Evolutionary conservation across 1,284 basidiomycete genomes (phyloP).

Genomic region (Heliocybe sulcata): DNA sequence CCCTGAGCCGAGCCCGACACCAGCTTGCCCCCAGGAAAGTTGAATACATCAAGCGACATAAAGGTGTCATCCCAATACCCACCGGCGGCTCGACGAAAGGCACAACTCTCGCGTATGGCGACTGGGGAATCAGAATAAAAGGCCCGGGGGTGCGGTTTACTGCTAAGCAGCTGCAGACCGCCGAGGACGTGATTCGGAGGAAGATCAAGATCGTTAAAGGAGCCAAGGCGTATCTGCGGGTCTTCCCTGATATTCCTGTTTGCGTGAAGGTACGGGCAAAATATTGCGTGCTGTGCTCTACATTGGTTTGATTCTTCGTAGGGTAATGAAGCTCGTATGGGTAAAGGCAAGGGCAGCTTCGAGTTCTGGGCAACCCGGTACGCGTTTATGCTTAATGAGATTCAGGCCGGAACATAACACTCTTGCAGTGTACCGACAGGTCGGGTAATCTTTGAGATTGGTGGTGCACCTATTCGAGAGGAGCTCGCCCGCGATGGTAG

Average conservation of each 20-base stretch:
- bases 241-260: conserved; percentile 96
- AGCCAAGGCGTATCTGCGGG: conserved; percentile 79
- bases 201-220: conserved; percentile 93
- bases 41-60: conserved; percentile 83
- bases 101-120: conserved; percentile 87
- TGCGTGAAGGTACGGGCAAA: conserved; percentile 77
- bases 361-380: conserved; percentile 96
- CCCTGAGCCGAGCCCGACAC: conserved; percentile 18
- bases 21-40: conserved; percentile 80
- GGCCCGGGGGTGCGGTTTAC: conserved; percentile 79
- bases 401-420: conserved; percentile 3
- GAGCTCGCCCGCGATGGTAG: conserved; percentile 90
- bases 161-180: conserved; percentile 86
- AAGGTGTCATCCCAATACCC: conserved; percentile 79
- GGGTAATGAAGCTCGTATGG: conserved; percentile 99
- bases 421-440: conserved; percentile 76
- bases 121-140: conserved; percentile 88
- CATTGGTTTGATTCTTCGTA: conserved; percentile 19
- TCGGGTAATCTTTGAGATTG: conserved; percentile 92
- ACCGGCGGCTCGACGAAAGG: conserved; percentile 90
- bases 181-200: conserved; percentile 85
- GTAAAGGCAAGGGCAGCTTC: conserved; percentile 97
- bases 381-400: conserved; percentile 15
- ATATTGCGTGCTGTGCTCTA: not conserved
- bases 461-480: conserved; percentile 84